phyloP scores from a whole-genome alignment of 2,329 filamentous ascomycete genomes.

The Camptophora hylomeconis region DNA sequence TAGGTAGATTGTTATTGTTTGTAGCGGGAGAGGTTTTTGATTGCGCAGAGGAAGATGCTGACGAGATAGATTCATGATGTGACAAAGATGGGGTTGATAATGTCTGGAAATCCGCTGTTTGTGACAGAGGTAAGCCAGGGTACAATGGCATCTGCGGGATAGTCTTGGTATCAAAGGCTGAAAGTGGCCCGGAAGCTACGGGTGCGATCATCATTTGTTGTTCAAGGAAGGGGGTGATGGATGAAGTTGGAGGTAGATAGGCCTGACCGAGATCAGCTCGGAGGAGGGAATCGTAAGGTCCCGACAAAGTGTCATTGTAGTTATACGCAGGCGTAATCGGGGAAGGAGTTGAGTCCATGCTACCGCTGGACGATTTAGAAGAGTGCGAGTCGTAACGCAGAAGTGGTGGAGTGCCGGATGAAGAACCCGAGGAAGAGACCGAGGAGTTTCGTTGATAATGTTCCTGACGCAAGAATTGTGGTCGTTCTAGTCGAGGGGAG shows the following conservation, averaged over 20 bases:
- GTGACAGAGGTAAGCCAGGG: constrained; percentile 3
- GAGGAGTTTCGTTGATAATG: constrained; percentile 14
- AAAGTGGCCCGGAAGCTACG: constrained; percentile 4
- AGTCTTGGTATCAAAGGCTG: no score
- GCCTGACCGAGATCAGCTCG: constrained; percentile 12
- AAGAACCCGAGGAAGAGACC: constrained; percentile 13
- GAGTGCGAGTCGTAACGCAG: constrained; percentile 12
- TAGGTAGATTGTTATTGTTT: constrained; percentile 3
- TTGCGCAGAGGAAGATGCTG: constrained; percentile 5
- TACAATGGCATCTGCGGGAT: constrained; percentile 4
- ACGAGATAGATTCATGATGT: constrained; percentile 6
- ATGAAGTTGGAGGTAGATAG: constrained; percentile 16
- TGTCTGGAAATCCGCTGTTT: constrained; percentile 5
- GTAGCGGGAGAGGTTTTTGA: constrained; percentile 8
- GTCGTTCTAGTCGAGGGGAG: constrained; percentile 11
- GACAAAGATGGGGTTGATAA: constrained; percentile 7
- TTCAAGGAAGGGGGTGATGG: constrained; percentile 18
- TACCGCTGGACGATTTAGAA: constrained; percentile 14
- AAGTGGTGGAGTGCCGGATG: constrained; percentile 12
- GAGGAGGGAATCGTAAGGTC: constrained; percentile 15
- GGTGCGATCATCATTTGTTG: constrained; percentile 13
- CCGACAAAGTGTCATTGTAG: constrained; percentile 11
- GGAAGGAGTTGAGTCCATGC: constrained; percentile 19
- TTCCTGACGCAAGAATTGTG: constrained; percentile 11
- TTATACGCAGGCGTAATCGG: constrained; percentile 16